Percentiles rank a stretch among this genome's conserved stretches.
Evolutionary conservation across 176 grass and related monocot species (phyloP).

Genomic region (Aegilops sharonensis): DNA sequence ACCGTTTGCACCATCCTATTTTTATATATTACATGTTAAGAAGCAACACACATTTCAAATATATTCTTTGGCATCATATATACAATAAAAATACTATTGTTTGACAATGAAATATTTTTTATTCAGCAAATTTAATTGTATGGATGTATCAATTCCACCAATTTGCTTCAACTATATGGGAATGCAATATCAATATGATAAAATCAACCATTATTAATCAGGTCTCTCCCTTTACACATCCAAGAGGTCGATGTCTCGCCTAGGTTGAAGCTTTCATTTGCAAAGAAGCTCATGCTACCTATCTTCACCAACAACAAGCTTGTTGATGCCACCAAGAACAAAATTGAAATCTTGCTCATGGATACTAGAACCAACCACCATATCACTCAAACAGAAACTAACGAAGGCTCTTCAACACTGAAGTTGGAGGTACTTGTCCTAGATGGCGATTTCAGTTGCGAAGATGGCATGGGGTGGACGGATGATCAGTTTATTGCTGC

Average conservation of each 20-base stretch:
- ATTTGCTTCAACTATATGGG: not conserved
- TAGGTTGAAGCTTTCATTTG: constrained; percentile 39
- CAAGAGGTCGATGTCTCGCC: not conserved
- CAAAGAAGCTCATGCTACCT: constrained; percentile 17
- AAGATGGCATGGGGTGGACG: constrained; percentile 38
- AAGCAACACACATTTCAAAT: not conserved
- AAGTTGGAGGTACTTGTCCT: constrained; percentile 65
- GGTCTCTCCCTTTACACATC: constrained; percentile 21
- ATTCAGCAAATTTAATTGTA: not conserved
- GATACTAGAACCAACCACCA: constrained; percentile 15
- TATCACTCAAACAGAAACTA: not conserved
- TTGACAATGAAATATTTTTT: not conserved
- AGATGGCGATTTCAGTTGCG: constrained; percentile 54
- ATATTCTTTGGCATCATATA: not conserved
- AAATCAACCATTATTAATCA: constrained; percentile 1
- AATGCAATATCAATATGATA: not conserved
- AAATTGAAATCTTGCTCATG: constrained; percentile 33
- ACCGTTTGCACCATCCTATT: not conserved
- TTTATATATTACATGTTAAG: not conserved
- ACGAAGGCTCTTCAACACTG: not conserved
- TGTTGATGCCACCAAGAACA: not conserved
- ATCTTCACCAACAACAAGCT: constrained; percentile 50
- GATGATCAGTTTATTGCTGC: constrained; percentile 40
- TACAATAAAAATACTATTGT: not conserved
- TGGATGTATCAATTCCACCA: not conserved